phyloP scores from a whole-genome alignment of 1,284 basidiomycete species.

The Boletus sp. region DNA sequence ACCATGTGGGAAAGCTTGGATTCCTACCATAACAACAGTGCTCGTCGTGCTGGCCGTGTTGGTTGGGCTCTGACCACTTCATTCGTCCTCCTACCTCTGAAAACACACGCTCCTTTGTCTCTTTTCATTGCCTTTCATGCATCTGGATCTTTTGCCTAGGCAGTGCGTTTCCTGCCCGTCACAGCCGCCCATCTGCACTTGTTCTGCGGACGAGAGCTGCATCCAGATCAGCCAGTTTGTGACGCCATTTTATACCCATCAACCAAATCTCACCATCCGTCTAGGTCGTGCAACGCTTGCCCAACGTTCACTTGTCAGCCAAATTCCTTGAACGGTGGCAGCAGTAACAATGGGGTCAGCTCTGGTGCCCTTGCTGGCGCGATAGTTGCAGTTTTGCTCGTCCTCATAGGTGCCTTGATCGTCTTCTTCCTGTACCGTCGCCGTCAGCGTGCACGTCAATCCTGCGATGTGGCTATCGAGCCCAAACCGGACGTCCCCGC shows the following conservation, averaged over 20 bases:
- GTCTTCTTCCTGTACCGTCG: conserved; percentile 66
- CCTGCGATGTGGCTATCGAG: conserved; percentile 34
- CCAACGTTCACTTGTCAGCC: conserved; percentile 35
- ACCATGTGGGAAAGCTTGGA: conserved; percentile 8
- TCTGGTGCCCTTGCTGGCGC: conserved; percentile 72
- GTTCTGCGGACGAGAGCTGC: conserved; percentile 52
- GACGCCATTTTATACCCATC: background rate
- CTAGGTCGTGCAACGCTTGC: conserved; percentile 58
- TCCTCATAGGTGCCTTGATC: conserved; percentile 47
- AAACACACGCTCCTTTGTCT: conserved; percentile 34
- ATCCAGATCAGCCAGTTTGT: conserved; percentile 56
- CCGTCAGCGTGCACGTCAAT: conserved; percentile 33
- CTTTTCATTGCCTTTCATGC: conserved; percentile 44
- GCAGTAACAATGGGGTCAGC: conserved; percentile 43
- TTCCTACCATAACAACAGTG: conserved; percentile 2
- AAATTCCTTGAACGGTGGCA: conserved; percentile 10
- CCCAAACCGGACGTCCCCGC: conserved; percentile 63
- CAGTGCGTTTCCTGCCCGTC: conserved; percentile 43
- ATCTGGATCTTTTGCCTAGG: conserved; percentile 44
- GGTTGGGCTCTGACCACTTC: conserved; percentile 9
- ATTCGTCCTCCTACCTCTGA: background rate
- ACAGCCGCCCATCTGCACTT: conserved; percentile 49
- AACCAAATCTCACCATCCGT: conserved; percentile 14
- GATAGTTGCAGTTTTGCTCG: conserved; percentile 58
- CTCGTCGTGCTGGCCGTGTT: background rate